Evolutionary conservation across 2,329 filamentous ascomycete genomes (phyloP).

Genomic region (Colletotrichum aenigma): DNA sequence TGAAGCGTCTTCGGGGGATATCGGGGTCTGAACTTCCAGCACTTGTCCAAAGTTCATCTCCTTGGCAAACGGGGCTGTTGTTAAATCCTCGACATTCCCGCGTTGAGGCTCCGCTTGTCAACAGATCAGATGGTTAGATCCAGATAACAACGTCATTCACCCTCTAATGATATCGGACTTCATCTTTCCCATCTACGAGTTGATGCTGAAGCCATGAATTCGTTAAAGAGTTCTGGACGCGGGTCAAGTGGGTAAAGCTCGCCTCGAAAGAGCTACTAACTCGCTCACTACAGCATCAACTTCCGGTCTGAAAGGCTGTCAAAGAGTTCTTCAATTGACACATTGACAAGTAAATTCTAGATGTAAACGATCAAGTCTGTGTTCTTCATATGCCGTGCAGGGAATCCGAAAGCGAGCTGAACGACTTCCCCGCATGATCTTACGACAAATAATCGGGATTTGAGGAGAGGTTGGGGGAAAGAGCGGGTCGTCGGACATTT

Average conservation of each 20-base stretch:
- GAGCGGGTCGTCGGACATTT: not conserved
- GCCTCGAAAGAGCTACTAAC: not conserved
- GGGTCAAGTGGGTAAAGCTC: accelerated
- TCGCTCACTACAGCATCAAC: not conserved
- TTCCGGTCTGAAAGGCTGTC: not conserved
- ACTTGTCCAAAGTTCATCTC: not conserved
- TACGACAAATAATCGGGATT: not conserved
- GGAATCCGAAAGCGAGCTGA: not conserved
- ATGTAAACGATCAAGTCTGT: not conserved
- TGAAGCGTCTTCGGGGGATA: not conserved
- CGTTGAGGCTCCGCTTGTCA: not conserved
- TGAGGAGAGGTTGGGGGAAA: not conserved
- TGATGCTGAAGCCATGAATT: not conserved
- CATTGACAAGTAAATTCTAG: accelerated
- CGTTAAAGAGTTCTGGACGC: accelerated
- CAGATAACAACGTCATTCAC: not conserved
- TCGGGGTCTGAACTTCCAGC: not conserved
- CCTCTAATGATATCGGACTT: not conserved
- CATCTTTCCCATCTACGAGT: accelerated
- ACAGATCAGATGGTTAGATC: not conserved
- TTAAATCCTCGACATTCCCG: not conserved
- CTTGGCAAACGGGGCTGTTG: not conserved
- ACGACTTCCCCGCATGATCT: not conserved
- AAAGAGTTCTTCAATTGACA: accelerated
- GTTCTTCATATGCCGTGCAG: not conserved